phyloP scores from a whole-genome alignment of 2,329 filamentous ascomycete genomes.

The Stachybotrys elegans region DNA sequence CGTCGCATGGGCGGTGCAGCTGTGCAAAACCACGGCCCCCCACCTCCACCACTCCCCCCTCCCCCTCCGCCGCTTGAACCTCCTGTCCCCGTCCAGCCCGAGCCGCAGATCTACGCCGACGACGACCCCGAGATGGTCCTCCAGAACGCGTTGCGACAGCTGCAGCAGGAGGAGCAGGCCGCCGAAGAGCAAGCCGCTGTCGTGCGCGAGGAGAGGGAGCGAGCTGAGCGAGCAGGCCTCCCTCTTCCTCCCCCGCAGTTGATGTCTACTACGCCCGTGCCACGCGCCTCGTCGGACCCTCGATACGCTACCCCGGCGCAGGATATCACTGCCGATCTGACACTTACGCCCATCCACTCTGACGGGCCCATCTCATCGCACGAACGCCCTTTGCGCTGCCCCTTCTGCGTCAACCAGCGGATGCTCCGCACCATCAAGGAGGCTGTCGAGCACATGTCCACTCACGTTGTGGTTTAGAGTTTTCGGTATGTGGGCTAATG shows the following conservation, averaged over 20 bases:
- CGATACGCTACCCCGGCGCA: conserved; percentile 29
- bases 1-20: conserved; percentile 24
- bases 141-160: conserved; percentile 53
- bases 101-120: conserved; percentile 38
- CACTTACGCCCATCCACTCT: conserved; percentile 50
- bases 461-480: conserved; percentile 50
- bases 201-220: conserved; percentile 47
- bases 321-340: conserved; percentile 37
- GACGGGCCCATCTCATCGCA: conserved; percentile 38
- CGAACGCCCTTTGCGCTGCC: conserved; percentile 50
- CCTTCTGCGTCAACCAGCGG: conserved; percentile 57
- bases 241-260: conserved; percentile 22
- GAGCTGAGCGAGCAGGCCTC: conserved; percentile 33
- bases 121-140: conserved; percentile 55
- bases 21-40: not conserved
- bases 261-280: conserved; percentile 22
- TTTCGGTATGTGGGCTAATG: too few species aligned
- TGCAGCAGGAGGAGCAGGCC: conserved; percentile 55
- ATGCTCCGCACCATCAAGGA: conserved; percentile 58
- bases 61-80: conserved; percentile 17
- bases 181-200: conserved; percentile 53
- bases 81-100: conserved; percentile 23
- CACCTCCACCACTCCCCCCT: conserved; percentile 13
- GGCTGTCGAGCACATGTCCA: conserved; percentile 58
- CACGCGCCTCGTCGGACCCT: conserved; percentile 22